Base-by-base conservation (phyloP, 177 flowering plant species). In the Vitis hybrid region DNA sequence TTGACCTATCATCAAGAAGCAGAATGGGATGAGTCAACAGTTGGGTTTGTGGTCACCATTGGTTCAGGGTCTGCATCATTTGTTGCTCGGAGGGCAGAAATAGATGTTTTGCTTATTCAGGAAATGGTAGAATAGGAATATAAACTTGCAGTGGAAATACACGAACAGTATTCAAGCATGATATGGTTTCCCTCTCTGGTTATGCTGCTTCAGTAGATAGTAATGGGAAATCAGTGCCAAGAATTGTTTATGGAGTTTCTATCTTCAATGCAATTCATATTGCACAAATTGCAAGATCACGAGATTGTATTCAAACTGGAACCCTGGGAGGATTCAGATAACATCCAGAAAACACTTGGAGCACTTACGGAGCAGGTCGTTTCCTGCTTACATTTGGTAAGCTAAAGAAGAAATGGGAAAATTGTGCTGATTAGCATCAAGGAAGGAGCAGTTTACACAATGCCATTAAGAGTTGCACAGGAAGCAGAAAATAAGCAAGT, bases 141-240 rank as follows among this genome's bases (percentile, higher is more conserved):
- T 70, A 62, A 50, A 53, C 87, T 93, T 82, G 90, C 93, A 0
- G 8, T 76, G 61, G 86, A 86, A 74, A 65, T 93, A 14, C 85
- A 80, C 74, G 90, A 82, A 73, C 94, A 93, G 68, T 93, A 88
- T 84, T 83, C 97, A 5, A 85, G 89, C 82, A 75, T 65, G 66
- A 86, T 84, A 62, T 95, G 96, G 97, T 97, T 95, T 77, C 97
- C 92, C 18, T 86, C 98, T 31, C 77, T 95, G 24, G 90, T 88
- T 50, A 24, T 57, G 47, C 58, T 88, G 71, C 87, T 93, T 69
- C 80, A 85, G 71, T 71, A 76, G 64, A 62, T 86, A 55, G 81
- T 74, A 66, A 66, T 4, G 18, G 75, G 49, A 58, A 55, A 68
- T 62, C 72, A 75, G 53, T 66, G 59, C 38, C 73, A 62, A 64